Evolutionary conservation across 2,329 filamentous ascomycete species (phyloP), one percentile per base, ranked within the genome.

Genomic region (Fusarium praegraminearum): DNA sequence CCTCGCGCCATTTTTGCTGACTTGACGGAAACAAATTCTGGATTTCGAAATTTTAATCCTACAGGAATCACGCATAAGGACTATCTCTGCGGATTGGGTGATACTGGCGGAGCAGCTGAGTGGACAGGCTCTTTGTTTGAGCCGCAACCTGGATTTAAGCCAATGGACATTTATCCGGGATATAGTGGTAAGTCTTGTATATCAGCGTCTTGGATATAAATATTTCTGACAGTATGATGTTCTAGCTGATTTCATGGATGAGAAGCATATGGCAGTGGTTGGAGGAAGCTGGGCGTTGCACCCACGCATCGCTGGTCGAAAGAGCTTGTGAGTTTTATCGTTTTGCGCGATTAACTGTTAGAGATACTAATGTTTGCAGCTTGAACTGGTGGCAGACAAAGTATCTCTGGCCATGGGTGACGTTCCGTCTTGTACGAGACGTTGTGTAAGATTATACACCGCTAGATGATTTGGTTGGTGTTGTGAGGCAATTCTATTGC

Each of bases 341-440:
- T 11, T 15, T 13, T 5, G 3, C 11, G 13, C 5, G 3, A 3
- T 13, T 12, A 2, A 7, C 12, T 2, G 16, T 5, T 6, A 2
- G 5, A 2, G 16, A 3, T 13, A 2, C 43, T 57, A 30, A 70
- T 6, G 3, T 7, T 5, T 2, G 2, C 5, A 70, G 67, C 24
- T 20, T 69, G 44, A 70, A 70, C 20, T 70, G 67, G 67, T 67
- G 67, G 67, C 66, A 70, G 49, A 70, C 50, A 18, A 70, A 63
- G 20, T 69, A 69, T 20, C 41, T 40, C 4, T 70, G 67, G 57
- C 52, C 67, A 2, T 69, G 67, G 67, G 57, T 70, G 3, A 67
- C 67, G 0, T 67, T 67, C 12, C 67, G 67, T 2, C 67, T 69
- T 5, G 62, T 69, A 7, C 18, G 47, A 10, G 67, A 59, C 3